Conservation (phyloP, 192 early-diverging fungal species). For the Coemansia sp. region DNA sequence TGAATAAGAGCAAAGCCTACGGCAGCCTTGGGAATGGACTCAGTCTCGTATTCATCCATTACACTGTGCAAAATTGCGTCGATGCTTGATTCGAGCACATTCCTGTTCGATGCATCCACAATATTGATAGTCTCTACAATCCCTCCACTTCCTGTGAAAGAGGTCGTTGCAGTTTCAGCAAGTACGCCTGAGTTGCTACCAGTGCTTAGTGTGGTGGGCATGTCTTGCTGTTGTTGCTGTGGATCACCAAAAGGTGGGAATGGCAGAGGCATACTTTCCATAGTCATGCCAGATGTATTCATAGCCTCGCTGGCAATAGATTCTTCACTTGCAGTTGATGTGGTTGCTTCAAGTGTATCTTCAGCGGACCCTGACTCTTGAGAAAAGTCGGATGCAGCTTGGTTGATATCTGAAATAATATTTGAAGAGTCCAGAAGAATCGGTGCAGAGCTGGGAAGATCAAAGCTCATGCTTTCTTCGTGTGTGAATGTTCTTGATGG, state of each 20-base stretch:
- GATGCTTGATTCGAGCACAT: constrained; percentile 49
- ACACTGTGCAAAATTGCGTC: constrained; percentile 52
- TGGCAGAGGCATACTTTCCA: constrained; percentile 36
- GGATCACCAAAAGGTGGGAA: constrained; percentile 44
- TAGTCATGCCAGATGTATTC: constrained; percentile 17
- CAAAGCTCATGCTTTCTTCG: neutral
- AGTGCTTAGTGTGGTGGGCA: neutral
- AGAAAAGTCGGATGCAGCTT: neutral
- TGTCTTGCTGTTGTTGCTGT: constrained; percentile 16
- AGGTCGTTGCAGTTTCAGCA: neutral
- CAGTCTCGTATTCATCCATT: constrained; percentile 40
- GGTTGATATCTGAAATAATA: neutral
- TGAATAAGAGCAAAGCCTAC: constrained; percentile 54
- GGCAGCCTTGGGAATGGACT: constrained; percentile 52
- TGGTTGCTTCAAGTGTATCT: neutral
- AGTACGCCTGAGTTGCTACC: neutral
- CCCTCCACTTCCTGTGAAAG: neutral
- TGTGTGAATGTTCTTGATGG: neutral
- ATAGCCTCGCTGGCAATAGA: constrained; percentile 6
- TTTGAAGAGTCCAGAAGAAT: neutral
- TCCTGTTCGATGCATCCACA: constrained; percentile 25
- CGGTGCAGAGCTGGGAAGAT: neutral
- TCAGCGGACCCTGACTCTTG: neutral
- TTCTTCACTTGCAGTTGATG: neutral
- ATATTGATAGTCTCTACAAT: constrained; percentile 39